phyloP scores from a whole-genome alignment of 192 early-diverging fungal genomes.

The Mortierella alpina region DNA sequence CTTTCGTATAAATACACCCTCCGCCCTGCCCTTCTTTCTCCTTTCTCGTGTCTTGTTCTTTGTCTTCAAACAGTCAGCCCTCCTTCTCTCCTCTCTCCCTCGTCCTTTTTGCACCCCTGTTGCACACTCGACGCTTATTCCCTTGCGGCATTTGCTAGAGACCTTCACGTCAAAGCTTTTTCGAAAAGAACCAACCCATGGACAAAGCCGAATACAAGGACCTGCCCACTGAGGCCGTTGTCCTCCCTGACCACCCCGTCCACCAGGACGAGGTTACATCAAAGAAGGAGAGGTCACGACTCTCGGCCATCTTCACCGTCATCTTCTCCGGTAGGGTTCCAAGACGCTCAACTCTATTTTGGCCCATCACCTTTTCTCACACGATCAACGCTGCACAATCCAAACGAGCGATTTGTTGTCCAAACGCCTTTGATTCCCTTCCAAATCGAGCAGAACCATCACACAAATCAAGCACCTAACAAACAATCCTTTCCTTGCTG shows the following conservation, averaged over 20 bases:
- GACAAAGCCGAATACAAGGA: neutral
- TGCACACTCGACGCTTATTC: no score
- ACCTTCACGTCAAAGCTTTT: no score
- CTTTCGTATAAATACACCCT: neutral
- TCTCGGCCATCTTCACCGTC: conserved; percentile 44
- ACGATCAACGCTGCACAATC: no score
- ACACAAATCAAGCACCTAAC: neutral
- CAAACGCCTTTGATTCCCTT: neutral
- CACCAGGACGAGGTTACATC: neutral
- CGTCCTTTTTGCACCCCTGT: neutral
- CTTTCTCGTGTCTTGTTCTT: neutral
- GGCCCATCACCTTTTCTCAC: neutral
- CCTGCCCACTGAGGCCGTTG: conserved; percentile 2
- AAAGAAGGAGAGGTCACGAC: conserved; percentile 2
- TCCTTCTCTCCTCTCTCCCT: neutral
- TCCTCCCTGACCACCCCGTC: conserved; percentile 16
- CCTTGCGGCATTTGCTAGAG: no score
- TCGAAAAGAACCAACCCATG: neutral
- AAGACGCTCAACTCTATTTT: neutral
- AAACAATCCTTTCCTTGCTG: neutral
- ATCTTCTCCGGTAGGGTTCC: conserved; percentile 39
- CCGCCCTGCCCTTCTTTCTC: neutral
- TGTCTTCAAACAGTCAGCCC: neutral
- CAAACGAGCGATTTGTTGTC: neutral
- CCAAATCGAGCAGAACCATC: neutral